Evolutionary conservation across 1,139 yeast species (phyloP).

Genomic region (Taiozyma sp.): DNA sequence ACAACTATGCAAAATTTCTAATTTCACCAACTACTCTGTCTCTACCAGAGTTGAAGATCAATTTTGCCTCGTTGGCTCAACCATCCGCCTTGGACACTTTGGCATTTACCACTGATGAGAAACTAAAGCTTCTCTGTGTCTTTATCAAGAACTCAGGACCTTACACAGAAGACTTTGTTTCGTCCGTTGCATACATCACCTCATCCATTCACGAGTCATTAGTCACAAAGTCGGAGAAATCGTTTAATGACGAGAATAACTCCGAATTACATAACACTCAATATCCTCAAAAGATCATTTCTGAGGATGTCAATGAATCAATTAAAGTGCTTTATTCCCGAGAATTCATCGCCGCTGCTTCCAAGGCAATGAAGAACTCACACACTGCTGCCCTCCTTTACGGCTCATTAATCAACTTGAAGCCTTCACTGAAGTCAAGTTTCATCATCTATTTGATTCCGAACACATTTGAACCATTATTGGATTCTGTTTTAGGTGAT

Average conservation of each 20-base stretch:
- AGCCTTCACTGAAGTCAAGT: constrained; percentile 19
- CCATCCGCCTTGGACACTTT: not conserved
- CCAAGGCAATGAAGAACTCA: constrained; percentile 8
- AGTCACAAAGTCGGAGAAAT: constrained; percentile 9
- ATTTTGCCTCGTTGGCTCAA: not conserved
- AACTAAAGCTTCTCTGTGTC: constrained; percentile 7
- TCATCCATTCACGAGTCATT: constrained; percentile 15
- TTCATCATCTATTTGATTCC: constrained; percentile 24
- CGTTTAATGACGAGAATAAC: not conserved
- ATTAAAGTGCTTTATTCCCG: constrained; percentile 20
- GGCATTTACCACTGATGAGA: constrained; percentile 5
- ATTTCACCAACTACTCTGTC: not conserved
- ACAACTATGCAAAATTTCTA: constrained; percentile 4
- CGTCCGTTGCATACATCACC: constrained; percentile 8
- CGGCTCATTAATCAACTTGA: constrained; percentile 19
- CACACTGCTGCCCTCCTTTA: constrained; percentile 15
- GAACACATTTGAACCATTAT: constrained; percentile 16
- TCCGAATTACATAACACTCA: constrained; percentile 2
- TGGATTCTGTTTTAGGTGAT: constrained; percentile 19
- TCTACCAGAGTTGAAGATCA: constrained; percentile 1
- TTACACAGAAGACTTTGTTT: constrained; percentile 3
- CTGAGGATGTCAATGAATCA: constrained; percentile 8
- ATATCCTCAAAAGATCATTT: constrained; percentile 8
- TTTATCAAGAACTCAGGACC: constrained; percentile 3
- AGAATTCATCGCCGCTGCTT: constrained; percentile 18